These are phyloP conservation scores for Botryococcus braunii DNA, from an alignment of 163 green algal species.

Conservation along the genomic window DNA sequence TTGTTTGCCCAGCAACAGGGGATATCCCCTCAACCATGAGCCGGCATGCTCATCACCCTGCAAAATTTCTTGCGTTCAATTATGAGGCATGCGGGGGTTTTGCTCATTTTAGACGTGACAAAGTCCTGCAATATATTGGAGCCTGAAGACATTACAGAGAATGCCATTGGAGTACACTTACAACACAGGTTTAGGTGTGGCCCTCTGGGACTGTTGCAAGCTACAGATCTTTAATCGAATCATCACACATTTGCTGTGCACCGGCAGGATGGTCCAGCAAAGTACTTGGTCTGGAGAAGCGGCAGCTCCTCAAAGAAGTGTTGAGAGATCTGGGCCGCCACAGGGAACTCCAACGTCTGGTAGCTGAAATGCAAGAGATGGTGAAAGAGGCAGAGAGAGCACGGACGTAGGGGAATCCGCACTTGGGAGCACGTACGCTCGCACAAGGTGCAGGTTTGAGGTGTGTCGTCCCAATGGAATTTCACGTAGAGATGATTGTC, in stretches of 20 bases:
- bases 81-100: no score
- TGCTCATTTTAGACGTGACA: no score
- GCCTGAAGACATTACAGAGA: no score
- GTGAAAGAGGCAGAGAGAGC: not conserved
- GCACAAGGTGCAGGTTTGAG: not conserved
- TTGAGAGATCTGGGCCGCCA: conserved; percentile 24
- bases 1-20: no score
- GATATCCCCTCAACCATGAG: no score
- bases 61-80: no score
- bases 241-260: not conserved
- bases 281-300: conserved; percentile 47
- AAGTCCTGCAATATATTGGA: no score
- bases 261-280: conserved; percentile 22
- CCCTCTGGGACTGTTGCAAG: not conserved
- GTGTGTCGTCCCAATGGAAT: not conserved
- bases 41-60: no score
- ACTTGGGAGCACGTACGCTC: not conserved
- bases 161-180: no score
- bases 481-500: not conserved
- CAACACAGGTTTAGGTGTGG: no score
- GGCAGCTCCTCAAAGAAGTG: conserved; percentile 46
- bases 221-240: not conserved
- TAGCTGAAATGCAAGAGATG: conserved; percentile 9
- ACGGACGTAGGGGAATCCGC: not conserved
- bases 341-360: conserved; percentile 19